Base-by-base conservation (phyloP, 495 filamentous ascomycete genomes). In the Rusavskia elegans region DNA sequence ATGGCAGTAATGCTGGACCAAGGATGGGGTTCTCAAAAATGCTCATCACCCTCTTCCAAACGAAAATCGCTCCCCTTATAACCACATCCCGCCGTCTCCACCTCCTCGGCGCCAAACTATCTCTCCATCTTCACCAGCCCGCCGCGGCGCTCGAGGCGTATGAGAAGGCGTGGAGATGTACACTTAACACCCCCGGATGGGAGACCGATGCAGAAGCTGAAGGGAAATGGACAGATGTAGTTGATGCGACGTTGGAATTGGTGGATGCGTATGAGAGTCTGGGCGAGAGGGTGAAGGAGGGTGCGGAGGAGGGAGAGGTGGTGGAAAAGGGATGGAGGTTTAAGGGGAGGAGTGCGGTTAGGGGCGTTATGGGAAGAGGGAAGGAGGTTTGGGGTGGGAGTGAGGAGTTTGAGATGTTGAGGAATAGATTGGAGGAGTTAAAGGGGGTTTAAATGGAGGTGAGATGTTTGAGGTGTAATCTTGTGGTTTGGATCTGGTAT, bases 131-230 rank as follows among this genome's bases (percentile, higher is more conserved):
- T 16, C 63, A 76, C 8, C 79, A 78, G 27, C 87, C 82, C 3
- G 65, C 66, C 0, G 79, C 80, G 23, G 84, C 89, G 3, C 68
- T 98, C 1, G 84, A 84, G 23, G 85, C 84, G 0, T 77, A 89
- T 2, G 92, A 97, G 70, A 88, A 85, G 62, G 87, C 85, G 2
- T 97, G 89, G 88, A 76, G 92, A 0, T 79, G 83, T 2, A 72
- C 76, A 0, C 1, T 63, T 78, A 32, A 76, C 73, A 42, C 69
- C 63, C 9, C 69, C 16, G 53, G 54, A 21, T 60, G 58, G 55
- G 62, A 63, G 39, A 39, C 41, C 55, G 69, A 66, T 25, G 67
- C 68, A 29, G 68, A 65, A 19, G 69, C 73, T 48, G 67, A 72
- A 60, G 66, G 67, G 59, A 63, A 58, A 32, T 75, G 74, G 71